Evolutionary conservation across 2,329 filamentous ascomycete species (phyloP), one percentile per base, ranked within the genome.

Genomic region (Xylariaceae sp.): DNA sequence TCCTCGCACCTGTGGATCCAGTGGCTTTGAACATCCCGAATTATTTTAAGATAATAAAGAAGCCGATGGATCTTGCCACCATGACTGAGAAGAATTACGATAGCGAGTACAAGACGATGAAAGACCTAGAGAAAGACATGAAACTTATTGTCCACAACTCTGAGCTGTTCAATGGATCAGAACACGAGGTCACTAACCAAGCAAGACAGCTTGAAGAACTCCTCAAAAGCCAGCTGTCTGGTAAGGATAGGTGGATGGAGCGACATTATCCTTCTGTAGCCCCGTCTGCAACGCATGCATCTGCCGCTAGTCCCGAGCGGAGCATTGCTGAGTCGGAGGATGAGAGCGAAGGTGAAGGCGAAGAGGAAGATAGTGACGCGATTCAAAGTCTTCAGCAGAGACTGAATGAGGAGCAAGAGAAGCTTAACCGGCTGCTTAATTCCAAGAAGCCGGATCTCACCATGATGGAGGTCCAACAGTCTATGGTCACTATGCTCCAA

Each of bases 51-150:
- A 81, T 98, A 60, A 92, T 99, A 77, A 98, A 96, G 80, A 92
- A 93, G 72, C 95, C 95, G 0, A 99, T 98, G 94, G 94, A 99
- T 73, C 80, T 97, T 46, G 81, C 83, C 14, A 96, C 91, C n/a
- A 89, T 96, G 69, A 81, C 84, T 31, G 81, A 82, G 37, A 96
- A 96, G 75, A 81, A 97, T 36, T 86, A 88, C 65, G 80, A 81
- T 11, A 92, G 92, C 23, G 85, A 92, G 53, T 98, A 98, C 69
- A 83, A 86, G 64, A 91, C 83, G 54, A 82, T 91, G 1, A 92
- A 92, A 73, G 93, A 97, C 41, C 92, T 98, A 66, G 90, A 96
- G 69, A 83, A 83, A 56, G 93, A 96, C 68, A 85, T 96, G 52
- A 84, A 87, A 45, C 83, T 92, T 54, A 93, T 98, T 65, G 88